phyloP scores from a whole-genome alignment of 495 filamentous ascomycete genomes.

The Mytilinidion resinicola region DNA sequence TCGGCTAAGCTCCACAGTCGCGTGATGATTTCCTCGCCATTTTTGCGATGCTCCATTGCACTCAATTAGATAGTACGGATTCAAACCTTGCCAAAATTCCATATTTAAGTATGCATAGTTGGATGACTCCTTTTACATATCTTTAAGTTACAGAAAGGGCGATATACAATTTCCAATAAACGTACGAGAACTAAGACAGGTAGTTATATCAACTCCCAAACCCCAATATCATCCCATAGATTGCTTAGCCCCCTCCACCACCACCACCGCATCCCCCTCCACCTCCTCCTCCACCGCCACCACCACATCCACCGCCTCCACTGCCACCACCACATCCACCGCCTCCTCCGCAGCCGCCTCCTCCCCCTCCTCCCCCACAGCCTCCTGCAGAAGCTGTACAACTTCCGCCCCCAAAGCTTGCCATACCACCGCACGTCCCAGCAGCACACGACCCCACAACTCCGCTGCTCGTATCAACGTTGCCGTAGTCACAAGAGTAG shows the following conservation, averaged over 20 bases:
- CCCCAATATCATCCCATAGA: no score
- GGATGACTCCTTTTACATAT: no score
- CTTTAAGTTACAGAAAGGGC: no score
- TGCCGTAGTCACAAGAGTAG: neutral
- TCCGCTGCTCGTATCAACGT: neutral
- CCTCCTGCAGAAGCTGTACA: neutral
- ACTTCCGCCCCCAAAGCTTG: neutral
- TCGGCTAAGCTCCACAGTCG: no score
- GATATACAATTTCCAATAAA: no score
- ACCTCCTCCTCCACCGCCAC: neutral
- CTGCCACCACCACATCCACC: neutral
- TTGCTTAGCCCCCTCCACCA: neutral
- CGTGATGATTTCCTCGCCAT: no score
- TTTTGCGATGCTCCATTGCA: no score
- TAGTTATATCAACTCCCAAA: no score
- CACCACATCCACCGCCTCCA: neutral
- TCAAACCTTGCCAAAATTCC: no score
- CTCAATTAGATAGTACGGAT: no score
- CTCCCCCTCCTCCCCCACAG: neutral
- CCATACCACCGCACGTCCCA: neutral
- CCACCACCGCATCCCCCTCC: neutral
- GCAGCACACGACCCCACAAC: neutral
- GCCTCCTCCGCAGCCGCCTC: neutral
- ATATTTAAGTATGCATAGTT: no score
- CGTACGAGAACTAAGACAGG: no score